Evolutionary conservation across 495 filamentous ascomycete genomes (phyloP), one percentile per base, ranked within the genome.

Genomic region (Podospora sp.): DNA sequence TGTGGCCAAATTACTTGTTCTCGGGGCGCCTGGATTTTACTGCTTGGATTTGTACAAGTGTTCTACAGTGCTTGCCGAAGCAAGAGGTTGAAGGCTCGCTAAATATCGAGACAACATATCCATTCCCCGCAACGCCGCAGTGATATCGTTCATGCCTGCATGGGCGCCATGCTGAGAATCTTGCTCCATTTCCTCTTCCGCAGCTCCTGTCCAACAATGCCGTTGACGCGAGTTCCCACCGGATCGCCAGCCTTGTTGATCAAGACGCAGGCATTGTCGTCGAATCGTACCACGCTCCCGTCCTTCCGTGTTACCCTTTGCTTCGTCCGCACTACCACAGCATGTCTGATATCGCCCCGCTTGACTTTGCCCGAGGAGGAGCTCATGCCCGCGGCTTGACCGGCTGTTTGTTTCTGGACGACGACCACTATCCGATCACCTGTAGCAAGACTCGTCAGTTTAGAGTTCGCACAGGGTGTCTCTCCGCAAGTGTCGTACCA

Each of bases 211-310:
- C 93, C 94, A 33, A 97, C 92, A 53, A 96, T 86, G 66, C 92
- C 91, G 79, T 91, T 98, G 82, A 99, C 86, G 76, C 95, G 88
- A 4, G 92, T 93, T 61, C 95, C 95, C 70, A 99, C 89, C 8
- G 95, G 96, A 76, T 99, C 95, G 4, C 96, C 96, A 6, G 92
- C 85, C 85, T 99, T 99, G 79, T 96, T 97, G 77, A 99, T 91
- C 75, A 99, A 79, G 27, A 98, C 96, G 76, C 95, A 99, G 20
- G 95, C 95, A 81, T 98, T 99, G 75, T 99, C 95, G 81, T 95
- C 95, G 79, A 98, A 99, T 53, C 88, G 87, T 53, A 99, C 89
- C 50, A 94, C 86, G 72, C 89, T 92, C 27, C 95, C 95, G 82
- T 99, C 95, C 7, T 86, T 84, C 46, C 95, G 84, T 75, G 93